Evolutionary conservation across 345 rosid genomes (phyloP).

Genomic region (Anacardium occidentale): DNA sequence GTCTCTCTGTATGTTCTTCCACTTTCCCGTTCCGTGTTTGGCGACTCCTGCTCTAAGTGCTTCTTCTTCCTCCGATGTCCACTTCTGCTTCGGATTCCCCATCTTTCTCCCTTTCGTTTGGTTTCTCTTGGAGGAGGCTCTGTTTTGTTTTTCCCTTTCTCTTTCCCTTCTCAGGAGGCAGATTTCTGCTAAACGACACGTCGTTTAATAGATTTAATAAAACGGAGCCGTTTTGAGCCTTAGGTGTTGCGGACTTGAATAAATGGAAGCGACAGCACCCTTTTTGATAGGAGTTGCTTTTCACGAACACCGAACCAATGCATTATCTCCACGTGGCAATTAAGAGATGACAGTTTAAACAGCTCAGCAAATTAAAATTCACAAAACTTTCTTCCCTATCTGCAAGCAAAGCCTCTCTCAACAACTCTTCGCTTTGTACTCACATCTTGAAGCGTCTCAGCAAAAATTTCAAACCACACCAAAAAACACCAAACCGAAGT

Average conservation of each 20-base stretch:
- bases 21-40: slow-evolving; percentile 74
- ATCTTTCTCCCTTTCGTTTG: slow-evolving; percentile 23
- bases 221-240: background rate
- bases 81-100: slow-evolving; percentile 71
- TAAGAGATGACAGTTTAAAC: slow-evolving; percentile 13
- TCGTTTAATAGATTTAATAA: background rate
- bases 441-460: background rate
- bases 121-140: slow-evolving; percentile 1
- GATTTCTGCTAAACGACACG: background rate
- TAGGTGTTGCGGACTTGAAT: background rate
- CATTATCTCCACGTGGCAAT: slow-evolving; percentile 22
- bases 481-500: background rate
- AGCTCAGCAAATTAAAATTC: slow-evolving; percentile 21
- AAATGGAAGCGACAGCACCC: background rate
- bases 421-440: background rate
- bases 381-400: slow-evolving; percentile 29
- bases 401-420: background rate
- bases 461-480: background rate
- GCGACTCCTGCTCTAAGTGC: slow-evolving; percentile 66
- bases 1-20: slow-evolving; percentile 66
- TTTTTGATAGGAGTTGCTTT: background rate
- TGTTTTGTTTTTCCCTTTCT: background rate
- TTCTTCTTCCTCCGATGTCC: slow-evolving; percentile 78
- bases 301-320: slow-evolving; percentile 6
- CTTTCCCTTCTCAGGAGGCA: background rate